Conservation (phyloP, 306 rosid species). For the Quercus robur region DNA sequence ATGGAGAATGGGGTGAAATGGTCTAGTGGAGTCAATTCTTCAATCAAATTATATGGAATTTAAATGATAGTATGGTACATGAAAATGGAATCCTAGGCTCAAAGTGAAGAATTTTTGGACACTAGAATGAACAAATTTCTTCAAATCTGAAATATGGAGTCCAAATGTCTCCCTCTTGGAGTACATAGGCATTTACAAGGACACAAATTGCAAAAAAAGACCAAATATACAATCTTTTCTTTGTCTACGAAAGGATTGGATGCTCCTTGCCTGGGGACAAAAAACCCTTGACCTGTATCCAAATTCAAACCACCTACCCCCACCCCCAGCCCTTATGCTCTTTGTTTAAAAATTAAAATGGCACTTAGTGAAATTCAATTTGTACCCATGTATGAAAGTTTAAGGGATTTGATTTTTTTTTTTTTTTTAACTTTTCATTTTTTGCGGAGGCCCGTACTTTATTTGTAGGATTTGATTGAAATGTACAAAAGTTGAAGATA, state of each 20-base stretch:
- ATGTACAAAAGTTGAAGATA: neutral
- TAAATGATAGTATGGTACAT: neutral
- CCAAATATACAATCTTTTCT: neutral
- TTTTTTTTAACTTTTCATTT: neutral
- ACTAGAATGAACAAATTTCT: constrained; percentile 25
- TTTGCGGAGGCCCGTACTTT: neutral
- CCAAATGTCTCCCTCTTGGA: constrained; percentile 33
- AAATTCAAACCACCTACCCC: constrained; percentile 10
- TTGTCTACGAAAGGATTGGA: neutral
- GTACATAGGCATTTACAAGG: constrained; percentile 22
- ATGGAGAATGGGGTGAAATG: constrained; percentile 4
- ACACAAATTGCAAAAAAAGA: constrained; percentile 28
- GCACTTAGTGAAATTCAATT: neutral
- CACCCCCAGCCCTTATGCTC: neutral
- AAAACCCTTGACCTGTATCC: constrained; percentile 7
- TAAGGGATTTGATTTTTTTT: no score
- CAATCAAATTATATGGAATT: neutral
- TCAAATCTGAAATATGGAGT: constrained; percentile 19
- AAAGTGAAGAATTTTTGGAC: constrained; percentile 25
- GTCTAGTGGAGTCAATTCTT: neutral
- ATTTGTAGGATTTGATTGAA: neutral
- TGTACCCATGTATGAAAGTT: neutral
- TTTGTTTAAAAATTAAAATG: neutral
- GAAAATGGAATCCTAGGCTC: constrained; percentile 22
- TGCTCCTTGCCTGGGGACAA: constrained; percentile 14